These are phyloP conservation scores for Epichloe hybrida DNA, from an alignment of 2,329 filamentous ascomycete species.

Conservation along the genomic window DNA sequence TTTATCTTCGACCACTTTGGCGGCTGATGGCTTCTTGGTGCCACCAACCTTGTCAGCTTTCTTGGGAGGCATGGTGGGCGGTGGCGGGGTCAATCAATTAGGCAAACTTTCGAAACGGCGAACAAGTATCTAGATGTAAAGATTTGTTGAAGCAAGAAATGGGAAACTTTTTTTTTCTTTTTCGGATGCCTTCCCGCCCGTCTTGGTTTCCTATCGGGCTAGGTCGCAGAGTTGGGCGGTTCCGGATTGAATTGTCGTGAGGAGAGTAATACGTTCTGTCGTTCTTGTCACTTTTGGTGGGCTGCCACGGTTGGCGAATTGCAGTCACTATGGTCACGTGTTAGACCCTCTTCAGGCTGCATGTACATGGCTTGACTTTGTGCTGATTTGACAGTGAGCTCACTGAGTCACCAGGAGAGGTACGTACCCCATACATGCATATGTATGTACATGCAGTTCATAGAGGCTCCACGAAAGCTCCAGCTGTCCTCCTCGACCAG, in stretches of 20 bases:
- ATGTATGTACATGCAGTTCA: not conserved
- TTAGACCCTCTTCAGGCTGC: conserved; percentile 1
- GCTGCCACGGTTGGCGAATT: conserved; percentile 12
- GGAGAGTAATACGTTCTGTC: not conserved
- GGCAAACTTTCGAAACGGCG: not conserved
- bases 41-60: conserved; percentile 37
- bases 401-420: too few species aligned
- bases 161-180: not conserved
- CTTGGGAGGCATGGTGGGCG: conserved; percentile 60
- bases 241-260: not conserved
- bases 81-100: conserved; percentile 11
- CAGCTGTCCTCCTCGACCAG: conserved; percentile 9
- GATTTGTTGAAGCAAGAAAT: not conserved
- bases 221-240: not conserved
- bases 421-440: not conserved
- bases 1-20: conserved; percentile 74
- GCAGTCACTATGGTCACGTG: conserved; percentile 16
- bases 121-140: not conserved
- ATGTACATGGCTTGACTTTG: not conserved
- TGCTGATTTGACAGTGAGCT: too few species aligned
- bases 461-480: conserved; percentile 4
- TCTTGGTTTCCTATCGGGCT: not conserved
- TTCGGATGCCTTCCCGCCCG: not conserved
- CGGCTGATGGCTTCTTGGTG: conserved; percentile 46
- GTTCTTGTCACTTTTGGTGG: conserved; percentile 10